These are phyloP conservation scores for Aspergillus homomorphus DNA, from an alignment of 495 filamentous ascomycete species.

Conservation along the genomic window DNA sequence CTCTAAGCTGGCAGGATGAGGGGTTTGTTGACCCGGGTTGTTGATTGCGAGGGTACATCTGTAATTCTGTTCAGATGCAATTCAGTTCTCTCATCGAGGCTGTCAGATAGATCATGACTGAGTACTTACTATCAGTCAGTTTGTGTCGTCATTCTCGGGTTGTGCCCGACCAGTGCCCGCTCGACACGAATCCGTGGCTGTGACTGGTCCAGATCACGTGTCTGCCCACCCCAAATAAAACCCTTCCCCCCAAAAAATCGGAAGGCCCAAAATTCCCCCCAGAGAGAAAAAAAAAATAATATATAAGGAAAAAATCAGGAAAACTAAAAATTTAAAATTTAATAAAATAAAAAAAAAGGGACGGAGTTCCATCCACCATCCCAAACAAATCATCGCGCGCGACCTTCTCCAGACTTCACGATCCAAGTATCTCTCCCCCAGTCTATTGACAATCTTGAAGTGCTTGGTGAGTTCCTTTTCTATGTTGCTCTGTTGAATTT, in stretches of 20 bases:
- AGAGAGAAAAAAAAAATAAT: slow-evolving; percentile 24
- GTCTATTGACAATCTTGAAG: slow-evolving; percentile 2
- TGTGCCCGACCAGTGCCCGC: not conserved
- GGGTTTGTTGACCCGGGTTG: too few species aligned
- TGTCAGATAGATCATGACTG: too few species aligned
- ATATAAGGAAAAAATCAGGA: slow-evolving; percentile 19
- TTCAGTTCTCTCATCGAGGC: too few species aligned
- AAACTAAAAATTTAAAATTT: slow-evolving; percentile 20
- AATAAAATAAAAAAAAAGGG: slow-evolving; percentile 20
- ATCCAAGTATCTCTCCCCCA: not conserved
- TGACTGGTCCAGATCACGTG: slow-evolving; percentile 24
- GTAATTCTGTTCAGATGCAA: too few species aligned
- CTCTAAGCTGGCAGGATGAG: too few species aligned
- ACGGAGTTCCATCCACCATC: slow-evolving; percentile 18
- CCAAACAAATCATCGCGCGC: slow-evolving; percentile 20
- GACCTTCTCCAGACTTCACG: slow-evolving; percentile 12
- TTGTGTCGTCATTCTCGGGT: not conserved
- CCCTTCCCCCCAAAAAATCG: slow-evolving; percentile 5
- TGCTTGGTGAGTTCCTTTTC: not conserved
- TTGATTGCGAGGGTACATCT: too few species aligned
- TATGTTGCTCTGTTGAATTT: too few species aligned
- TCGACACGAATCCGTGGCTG: not conserved
- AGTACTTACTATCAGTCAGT: too few species aligned
- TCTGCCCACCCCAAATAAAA: slow-evolving; percentile 15
- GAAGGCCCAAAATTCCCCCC: slow-evolving; percentile 18